Percentiles rank a stretch among this genome's conserved stretches.
These are phyloP conservation scores for Ogataea salicorniae DNA, from an alignment of 805 yeast species.

Conservation along the genomic window DNA sequence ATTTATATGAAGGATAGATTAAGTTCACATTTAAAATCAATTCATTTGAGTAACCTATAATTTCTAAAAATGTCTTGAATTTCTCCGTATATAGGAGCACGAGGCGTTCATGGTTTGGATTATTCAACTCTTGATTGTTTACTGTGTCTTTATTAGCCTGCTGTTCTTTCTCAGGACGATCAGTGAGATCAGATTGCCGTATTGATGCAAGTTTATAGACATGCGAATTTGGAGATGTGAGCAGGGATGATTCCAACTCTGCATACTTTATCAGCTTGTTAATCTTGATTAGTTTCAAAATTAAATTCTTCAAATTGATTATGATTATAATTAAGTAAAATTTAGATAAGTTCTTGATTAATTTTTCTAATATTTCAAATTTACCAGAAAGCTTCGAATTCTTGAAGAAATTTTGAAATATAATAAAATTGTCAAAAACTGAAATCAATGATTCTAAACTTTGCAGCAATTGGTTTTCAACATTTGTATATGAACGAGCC, in stretches of 20 bases:
- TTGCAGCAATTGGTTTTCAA: slow-evolving; percentile 16
- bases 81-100: slow-evolving; percentile 22
- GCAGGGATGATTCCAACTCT: slow-evolving; percentile 20
- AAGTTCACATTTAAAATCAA: slow-evolving; percentile 25
- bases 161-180: neutral
- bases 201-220: neutral
- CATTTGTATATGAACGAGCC: slow-evolving; percentile 10
- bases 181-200: neutral
- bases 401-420: slow-evolving; percentile 24
- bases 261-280: slow-evolving; percentile 17
- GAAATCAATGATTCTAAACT: slow-evolving; percentile 22
- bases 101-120: slow-evolving; percentile 13
- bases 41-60: slow-evolving; percentile 28
- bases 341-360: slow-evolving; percentile 21
- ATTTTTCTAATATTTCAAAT: slow-evolving; percentile 11
- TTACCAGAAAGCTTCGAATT: slow-evolving; percentile 6
- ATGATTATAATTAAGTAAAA: slow-evolving; percentile 27
- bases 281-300: slow-evolving; percentile 19
- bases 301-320: slow-evolving; percentile 24
- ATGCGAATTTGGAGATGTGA: slow-evolving; percentile 3
- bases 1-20: slow-evolving; percentile 15
- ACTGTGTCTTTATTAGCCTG: neutral
- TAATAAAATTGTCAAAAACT: slow-evolving; percentile 26
- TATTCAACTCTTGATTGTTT: neutral
- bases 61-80: slow-evolving; percentile 22